These are phyloP conservation scores for Conidiobolus incongruus DNA, from an alignment of 371 early-diverging fungal species.

Conservation along the genomic window DNA sequence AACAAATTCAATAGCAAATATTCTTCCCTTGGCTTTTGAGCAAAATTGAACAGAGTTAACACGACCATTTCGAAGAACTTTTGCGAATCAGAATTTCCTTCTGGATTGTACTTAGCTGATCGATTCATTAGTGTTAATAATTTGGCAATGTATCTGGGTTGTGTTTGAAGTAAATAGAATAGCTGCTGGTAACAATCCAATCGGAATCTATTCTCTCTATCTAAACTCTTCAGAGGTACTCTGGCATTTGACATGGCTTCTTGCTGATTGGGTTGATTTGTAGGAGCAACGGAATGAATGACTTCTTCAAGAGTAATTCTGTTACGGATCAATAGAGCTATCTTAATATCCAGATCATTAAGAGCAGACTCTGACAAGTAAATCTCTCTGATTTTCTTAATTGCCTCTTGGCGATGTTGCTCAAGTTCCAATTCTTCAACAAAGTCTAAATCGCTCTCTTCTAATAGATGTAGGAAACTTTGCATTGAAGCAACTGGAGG, in stretches of 20 bases:
- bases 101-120: slow-evolving; percentile 22
- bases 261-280: slow-evolving; percentile 6
- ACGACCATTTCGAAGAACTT: slow-evolving; percentile 75
- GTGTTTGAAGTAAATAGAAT: slow-evolving; percentile 89
- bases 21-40: slow-evolving; percentile 89
- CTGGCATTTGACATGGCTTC: slow-evolving; percentile 5
- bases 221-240: slow-evolving; percentile 30
- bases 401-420: slow-evolving; percentile 53
- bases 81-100: slow-evolving; percentile 14
- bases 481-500: slow-evolving; percentile 59
- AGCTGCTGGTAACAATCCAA: slow-evolving; percentile 75
- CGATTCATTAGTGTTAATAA: slow-evolving; percentile 61
- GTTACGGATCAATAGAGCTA: slow-evolving; percentile 90
- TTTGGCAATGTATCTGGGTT: slow-evolving; percentile 73
- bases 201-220: slow-evolving; percentile 57
- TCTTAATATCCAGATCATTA: slow-evolving; percentile 86
- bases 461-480: slow-evolving; percentile 70
- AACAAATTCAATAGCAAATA: slow-evolving; percentile 87
- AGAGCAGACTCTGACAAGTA: slow-evolving; percentile 55
- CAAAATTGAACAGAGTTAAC: slow-evolving; percentile 87
- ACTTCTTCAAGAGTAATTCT: slow-evolving; percentile 87
- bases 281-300: slow-evolving; percentile 18
- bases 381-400: slow-evolving; percentile 78
- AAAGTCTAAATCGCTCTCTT: slow-evolving; percentile 77
- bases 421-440: slow-evolving; percentile 81